These are phyloP conservation scores for Paramarasmius palmivorus DNA, from an alignment of 1,284 basidiomycete species.

Conservation along the genomic window DNA sequence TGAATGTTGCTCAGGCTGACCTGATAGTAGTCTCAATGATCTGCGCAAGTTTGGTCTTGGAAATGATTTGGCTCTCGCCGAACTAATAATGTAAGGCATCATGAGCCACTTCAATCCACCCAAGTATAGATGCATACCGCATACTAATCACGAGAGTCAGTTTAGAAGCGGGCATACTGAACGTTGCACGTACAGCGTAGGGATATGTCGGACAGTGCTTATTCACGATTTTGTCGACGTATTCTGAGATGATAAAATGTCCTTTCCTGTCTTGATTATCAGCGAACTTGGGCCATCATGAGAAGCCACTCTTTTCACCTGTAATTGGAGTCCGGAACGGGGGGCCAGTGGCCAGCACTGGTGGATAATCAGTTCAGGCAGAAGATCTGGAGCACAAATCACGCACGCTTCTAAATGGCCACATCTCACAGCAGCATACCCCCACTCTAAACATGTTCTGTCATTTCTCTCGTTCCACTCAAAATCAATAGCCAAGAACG, in stretches of 20 bases:
- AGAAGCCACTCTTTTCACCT: slow-evolving; percentile 43
- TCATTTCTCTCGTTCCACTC: slow-evolving; percentile 80
- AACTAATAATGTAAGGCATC: slow-evolving; percentile 46
- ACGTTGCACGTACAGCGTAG: slow-evolving; percentile 75
- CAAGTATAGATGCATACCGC: slow-evolving; percentile 47
- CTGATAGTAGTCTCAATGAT: slow-evolving; percentile 78
- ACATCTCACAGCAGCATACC: slow-evolving; percentile 78
- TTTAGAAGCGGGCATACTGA: too few species aligned
- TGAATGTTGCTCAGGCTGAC: slow-evolving; percentile 29
- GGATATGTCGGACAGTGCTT: slow-evolving; percentile 61
- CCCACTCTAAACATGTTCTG: slow-evolving; percentile 72
- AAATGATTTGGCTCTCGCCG: slow-evolving; percentile 73
- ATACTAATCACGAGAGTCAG: slow-evolving; percentile 42
- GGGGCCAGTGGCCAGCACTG: slow-evolving; percentile 79
- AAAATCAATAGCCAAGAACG: slow-evolving; percentile 75
- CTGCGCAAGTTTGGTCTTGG: slow-evolving; percentile 67
- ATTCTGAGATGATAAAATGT: slow-evolving; percentile 78
- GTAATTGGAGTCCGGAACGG: slow-evolving; percentile 77
- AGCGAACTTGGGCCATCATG: slow-evolving; percentile 1
- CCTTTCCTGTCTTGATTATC: slow-evolving; percentile 55
- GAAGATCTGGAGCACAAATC: slow-evolving; percentile 15
- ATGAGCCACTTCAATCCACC: slow-evolving; percentile 13
- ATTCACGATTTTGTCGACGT: slow-evolving; percentile 70
- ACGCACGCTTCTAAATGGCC: slow-evolving; percentile 73
- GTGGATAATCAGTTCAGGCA: slow-evolving; percentile 2